phyloP scores from a whole-genome alignment of 371 early-diverging fungal species.

The Mucor racemosus region DNA sequence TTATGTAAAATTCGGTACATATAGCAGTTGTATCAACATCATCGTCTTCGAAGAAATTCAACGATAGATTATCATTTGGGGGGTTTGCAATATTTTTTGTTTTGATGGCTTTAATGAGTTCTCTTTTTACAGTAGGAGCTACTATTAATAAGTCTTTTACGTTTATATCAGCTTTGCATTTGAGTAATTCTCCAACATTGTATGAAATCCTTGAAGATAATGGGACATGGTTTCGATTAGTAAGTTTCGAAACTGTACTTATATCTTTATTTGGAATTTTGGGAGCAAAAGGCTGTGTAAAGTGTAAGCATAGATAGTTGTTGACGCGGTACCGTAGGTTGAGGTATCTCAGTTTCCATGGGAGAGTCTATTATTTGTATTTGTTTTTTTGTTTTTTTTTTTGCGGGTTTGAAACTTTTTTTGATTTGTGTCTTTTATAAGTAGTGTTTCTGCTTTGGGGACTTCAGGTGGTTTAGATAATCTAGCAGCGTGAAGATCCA shows the following conservation, averaged over 20 bases:
- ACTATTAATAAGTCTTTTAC: neutral
- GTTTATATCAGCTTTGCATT: neutral
- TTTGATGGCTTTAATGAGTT: neutral
- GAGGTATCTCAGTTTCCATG: too few relatives aligned
- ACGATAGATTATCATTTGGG: neutral
- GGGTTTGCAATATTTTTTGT: neutral
- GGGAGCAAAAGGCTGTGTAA: too few relatives aligned
- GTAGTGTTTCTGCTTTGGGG: too few relatives aligned
- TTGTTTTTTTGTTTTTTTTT: too few relatives aligned
- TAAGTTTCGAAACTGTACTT: too few relatives aligned
- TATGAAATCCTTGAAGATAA: neutral
- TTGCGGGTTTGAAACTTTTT: too few relatives aligned
- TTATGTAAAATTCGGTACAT: neutral
- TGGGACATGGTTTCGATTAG: neutral
- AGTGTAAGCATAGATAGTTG: too few relatives aligned
- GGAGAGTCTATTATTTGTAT: too few relatives aligned
- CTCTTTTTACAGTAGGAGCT: neutral
- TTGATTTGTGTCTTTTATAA: too few relatives aligned
- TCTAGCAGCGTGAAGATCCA: neutral
- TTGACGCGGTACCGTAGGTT: too few relatives aligned
- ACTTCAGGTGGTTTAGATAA: neutral
- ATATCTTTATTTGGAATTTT: too few relatives aligned
- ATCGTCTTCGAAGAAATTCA: slow-evolving; percentile 10
- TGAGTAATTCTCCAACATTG: neutral
- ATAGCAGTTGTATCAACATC: slow-evolving; percentile 12